phyloP scores from a whole-genome alignment of 805 yeast species.

The Ogataea pignaliae region DNA sequence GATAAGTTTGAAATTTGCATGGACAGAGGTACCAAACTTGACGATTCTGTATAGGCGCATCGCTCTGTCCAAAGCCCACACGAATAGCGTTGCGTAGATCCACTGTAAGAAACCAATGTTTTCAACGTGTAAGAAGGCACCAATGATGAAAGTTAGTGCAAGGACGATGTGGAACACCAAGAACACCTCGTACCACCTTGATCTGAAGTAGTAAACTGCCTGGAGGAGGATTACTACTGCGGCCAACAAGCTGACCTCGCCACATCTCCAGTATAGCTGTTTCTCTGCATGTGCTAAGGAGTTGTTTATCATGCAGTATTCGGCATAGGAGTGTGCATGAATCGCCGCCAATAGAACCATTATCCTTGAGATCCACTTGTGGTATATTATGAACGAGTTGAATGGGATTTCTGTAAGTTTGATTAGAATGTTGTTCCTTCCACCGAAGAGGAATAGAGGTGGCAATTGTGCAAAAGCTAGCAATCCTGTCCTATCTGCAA shows the following conservation, averaged over 20 bases:
- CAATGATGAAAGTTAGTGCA: constrained; percentile 42
- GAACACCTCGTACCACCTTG: constrained; percentile 44
- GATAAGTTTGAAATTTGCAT: constrained; percentile 14
- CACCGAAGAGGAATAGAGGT: constrained; percentile 48
- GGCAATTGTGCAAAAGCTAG: constrained; percentile 43
- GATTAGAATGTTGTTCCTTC: constrained; percentile 51
- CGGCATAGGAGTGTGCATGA: constrained; percentile 33
- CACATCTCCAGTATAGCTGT: constrained; percentile 13
- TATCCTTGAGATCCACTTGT: constrained; percentile 39
- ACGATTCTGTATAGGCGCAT: constrained; percentile 32
- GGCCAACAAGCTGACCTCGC: constrained; percentile 30
- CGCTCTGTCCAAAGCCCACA: constrained; percentile 41
- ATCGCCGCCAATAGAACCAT: constrained; percentile 24
- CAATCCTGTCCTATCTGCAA: constrained; percentile 58
- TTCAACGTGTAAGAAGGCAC: constrained; percentile 42
- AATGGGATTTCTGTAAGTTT: constrained; percentile 49
- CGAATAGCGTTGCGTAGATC: constrained; percentile 32
- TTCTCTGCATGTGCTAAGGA: constrained; percentile 4
- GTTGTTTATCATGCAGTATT: constrained; percentile 10
- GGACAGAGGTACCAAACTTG: constrained; percentile 23
- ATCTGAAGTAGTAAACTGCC: constrained; percentile 41
- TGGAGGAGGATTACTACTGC: constrained; percentile 42
- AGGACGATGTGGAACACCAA: constrained; percentile 38
- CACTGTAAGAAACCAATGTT: constrained; percentile 38
- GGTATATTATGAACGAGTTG: constrained; percentile 38